phyloP scores from a whole-genome alignment of 2,329 filamentous ascomycete species.

The Emmonsiellopsis sp. region DNA sequence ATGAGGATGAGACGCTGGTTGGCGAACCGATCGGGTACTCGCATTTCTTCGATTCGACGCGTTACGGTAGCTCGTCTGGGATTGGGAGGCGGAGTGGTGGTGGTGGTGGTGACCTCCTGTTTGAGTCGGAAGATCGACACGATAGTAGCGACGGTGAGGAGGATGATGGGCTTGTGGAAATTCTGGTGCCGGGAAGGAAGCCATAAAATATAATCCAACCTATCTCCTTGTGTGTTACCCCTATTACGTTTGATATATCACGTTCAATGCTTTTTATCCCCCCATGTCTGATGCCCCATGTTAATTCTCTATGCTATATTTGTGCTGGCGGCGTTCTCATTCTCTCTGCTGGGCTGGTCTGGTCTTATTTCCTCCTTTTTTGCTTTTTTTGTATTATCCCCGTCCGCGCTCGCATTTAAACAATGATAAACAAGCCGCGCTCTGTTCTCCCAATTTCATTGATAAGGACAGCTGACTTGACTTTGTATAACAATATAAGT shows the following conservation, averaged over 20 bases:
- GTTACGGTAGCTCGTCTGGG: not conserved
- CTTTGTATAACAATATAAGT: slow-evolving; percentile 1
- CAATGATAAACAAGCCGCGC: not conserved
- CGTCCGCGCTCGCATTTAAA: not conserved
- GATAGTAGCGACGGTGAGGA: slow-evolving; percentile 33
- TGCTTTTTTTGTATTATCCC: not conserved
- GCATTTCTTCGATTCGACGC: slow-evolving; percentile 44
- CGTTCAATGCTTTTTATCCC: not conserved
- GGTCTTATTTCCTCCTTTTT: too few relatives aligned
- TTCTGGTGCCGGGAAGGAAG: slow-evolving; percentile 33
- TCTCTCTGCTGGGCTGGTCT: too few relatives aligned
- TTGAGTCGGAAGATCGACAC: slow-evolving; percentile 25
- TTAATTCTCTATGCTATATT: too few relatives aligned
- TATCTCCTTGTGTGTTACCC: not conserved
- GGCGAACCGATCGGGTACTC: slow-evolving; percentile 62
- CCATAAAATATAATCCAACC: not conserved
- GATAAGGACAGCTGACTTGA: not conserved
- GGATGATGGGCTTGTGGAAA: slow-evolving; percentile 37
- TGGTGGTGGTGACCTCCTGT: slow-evolving; percentile 10
- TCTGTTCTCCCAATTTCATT: not conserved
- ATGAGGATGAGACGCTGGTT: slow-evolving; percentile 43
- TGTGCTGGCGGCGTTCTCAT: too few relatives aligned
- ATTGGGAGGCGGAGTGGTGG: slow-evolving; percentile 12
- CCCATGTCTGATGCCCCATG: too few relatives aligned
- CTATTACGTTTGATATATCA: not conserved